phyloP scores from a whole-genome alignment of 2,329 filamentous ascomycete genomes.

The Pseudohalonectria lignicola region DNA sequence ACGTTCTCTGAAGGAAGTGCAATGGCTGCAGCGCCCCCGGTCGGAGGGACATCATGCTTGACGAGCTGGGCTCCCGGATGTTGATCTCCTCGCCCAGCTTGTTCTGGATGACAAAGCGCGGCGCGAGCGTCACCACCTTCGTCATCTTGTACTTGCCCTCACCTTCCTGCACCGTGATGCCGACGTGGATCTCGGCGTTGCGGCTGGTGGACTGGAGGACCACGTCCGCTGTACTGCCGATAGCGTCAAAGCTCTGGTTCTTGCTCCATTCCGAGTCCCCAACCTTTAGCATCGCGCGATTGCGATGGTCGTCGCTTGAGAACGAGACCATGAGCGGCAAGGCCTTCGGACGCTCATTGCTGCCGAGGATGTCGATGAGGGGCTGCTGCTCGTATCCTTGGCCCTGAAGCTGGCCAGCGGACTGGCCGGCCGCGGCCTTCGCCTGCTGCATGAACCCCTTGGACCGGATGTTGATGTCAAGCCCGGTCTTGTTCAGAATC shows the following conservation, averaged over 20 bases:
- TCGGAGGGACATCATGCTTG: slow-evolving; percentile 68
- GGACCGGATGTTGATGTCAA: slow-evolving; percentile 77
- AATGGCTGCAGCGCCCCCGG: slow-evolving; percentile 73
- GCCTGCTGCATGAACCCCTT: slow-evolving; percentile 82
- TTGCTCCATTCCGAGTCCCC: slow-evolving; percentile 94
- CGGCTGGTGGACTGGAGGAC: slow-evolving; percentile 63
- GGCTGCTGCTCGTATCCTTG: slow-evolving; percentile 29
- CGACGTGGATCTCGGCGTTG: slow-evolving; percentile 77
- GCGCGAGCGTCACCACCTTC: slow-evolving; percentile 87
- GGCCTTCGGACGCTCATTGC: slow-evolving; percentile 53
- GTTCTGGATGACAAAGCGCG: slow-evolving; percentile 89
- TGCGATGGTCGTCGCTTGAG: slow-evolving; percentile 77
- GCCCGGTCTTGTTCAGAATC: slow-evolving; percentile 86
- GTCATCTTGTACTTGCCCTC: slow-evolving; percentile 97
- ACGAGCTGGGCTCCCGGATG: slow-evolving; percentile 84
- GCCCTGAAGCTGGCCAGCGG: too few species aligned
- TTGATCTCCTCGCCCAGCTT: slow-evolving; percentile 81
- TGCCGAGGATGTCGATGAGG: slow-evolving; percentile 31
- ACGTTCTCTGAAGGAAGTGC: slow-evolving; percentile 76
- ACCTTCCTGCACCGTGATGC: slow-evolving; percentile 78
- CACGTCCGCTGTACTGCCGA: slow-evolving; percentile 85
- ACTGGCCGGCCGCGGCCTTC: slow-evolving; percentile 61
- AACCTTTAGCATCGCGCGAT: slow-evolving; percentile 78
- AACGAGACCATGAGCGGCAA: slow-evolving; percentile 96
- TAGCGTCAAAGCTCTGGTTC: slow-evolving; percentile 94